phyloP scores from a whole-genome alignment of 225 moss, liverwort and hornwort species.

The Straminergon stramineum region DNA sequence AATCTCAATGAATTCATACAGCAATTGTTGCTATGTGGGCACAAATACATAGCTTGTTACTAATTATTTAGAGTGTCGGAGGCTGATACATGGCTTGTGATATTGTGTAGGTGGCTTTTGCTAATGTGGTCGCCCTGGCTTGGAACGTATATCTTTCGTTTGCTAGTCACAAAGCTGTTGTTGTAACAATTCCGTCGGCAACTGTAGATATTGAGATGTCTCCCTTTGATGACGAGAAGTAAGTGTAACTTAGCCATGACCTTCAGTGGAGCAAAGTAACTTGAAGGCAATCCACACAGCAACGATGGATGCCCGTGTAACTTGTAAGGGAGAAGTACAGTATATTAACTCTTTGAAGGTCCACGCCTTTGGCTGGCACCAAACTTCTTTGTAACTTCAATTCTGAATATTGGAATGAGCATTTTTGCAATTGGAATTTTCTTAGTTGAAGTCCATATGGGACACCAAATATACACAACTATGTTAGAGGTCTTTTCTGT shows the following conservation, averaged over 20 bases:
- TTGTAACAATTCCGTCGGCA: slow-evolving; percentile 13
- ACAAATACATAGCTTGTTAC: not conserved
- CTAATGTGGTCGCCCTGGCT: slow-evolving; percentile 46
- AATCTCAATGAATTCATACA: not conserved
- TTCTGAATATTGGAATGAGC: not conserved
- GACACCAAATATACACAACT: not conserved
- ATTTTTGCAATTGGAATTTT: not conserved
- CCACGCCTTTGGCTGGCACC: not conserved
- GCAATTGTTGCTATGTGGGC: not conserved
- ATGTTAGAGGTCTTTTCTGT: not conserved
- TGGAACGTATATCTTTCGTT: slow-evolving; percentile 66
- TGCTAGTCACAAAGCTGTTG: slow-evolving; percentile 46
- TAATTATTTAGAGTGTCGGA: not conserved
- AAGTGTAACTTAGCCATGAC: not conserved
- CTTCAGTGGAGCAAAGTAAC: not conserved
- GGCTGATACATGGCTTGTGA: not conserved
- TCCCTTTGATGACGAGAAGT: slow-evolving; percentile 11
- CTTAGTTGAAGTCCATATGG: not conserved
- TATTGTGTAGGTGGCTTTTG: slow-evolving; percentile 42
- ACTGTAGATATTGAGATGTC: slow-evolving; percentile 35
- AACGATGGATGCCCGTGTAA: not conserved
- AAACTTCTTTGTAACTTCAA: not conserved
- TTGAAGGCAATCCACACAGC: not conserved
- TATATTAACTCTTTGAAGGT: not conserved
- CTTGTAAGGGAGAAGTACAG: not conserved